A percentile compares a stretch with the other conserved stretches of the same genome.
Conservation (phyloP, 306 rosid species). For the Sophora flavescens region DNA sequence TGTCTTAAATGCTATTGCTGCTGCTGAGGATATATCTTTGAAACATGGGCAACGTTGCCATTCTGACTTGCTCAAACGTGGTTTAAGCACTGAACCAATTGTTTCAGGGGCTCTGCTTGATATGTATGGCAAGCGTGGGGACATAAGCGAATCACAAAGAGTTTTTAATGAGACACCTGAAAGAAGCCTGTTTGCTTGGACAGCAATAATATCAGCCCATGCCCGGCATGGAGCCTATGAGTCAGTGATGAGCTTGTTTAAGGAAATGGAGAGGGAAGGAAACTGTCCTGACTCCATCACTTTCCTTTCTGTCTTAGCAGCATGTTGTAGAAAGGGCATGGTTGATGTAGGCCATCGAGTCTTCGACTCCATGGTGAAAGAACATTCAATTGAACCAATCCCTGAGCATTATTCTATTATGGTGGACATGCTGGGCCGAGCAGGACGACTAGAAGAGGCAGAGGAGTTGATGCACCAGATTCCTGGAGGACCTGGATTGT, state of each 20-base stretch:
- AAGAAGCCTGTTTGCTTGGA: constrained; percentile 74
- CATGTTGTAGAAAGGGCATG: constrained; percentile 86
- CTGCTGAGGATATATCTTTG: constrained; percentile 72
- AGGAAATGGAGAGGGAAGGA: constrained; percentile 69
- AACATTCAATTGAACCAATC: constrained; percentile 67
- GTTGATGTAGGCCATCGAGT: constrained; percentile 66
- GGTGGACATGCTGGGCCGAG: constrained; percentile 89
- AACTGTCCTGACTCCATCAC: constrained; percentile 72
- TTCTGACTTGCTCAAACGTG: constrained; percentile 68
- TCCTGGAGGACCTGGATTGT: constrained; percentile 72
- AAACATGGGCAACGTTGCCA: constrained; percentile 82
- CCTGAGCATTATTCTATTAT: constrained; percentile 78
- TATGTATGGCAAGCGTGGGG: constrained; percentile 92
- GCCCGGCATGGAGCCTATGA: constrained; percentile 78
- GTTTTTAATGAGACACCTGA: constrained; percentile 68
- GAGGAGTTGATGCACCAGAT: constrained; percentile 62
- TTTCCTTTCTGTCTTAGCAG: constrained; percentile 73
- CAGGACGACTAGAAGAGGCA: constrained; percentile 73
- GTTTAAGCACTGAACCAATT: constrained; percentile 64
- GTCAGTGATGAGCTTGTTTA: constrained; percentile 65
- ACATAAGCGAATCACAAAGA: constrained; percentile 67
- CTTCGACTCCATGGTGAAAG: constrained; percentile 66
- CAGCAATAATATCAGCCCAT: constrained; percentile 78
- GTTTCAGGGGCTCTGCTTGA: constrained; percentile 78
- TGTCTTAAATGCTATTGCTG: constrained; percentile 80